Evolutionary conservation across 2,329 filamentous ascomycete species (phyloP).

Genomic region (Annulohypoxylon truncatum): DNA sequence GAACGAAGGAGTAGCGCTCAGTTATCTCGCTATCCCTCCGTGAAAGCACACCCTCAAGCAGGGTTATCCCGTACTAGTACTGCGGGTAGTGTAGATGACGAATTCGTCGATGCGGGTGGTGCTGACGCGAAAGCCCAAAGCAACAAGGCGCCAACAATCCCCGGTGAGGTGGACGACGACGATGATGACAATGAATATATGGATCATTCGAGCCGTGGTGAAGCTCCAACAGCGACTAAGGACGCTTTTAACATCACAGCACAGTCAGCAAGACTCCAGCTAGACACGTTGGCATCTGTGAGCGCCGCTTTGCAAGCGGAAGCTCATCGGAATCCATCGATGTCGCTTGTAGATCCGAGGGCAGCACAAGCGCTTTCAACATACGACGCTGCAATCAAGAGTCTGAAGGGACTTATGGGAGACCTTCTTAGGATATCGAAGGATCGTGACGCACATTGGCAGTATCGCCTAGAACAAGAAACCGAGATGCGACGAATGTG

Average conservation of each 20-base stretch:
- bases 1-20: conserved; percentile 62
- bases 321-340: conserved; percentile 73
- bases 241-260: conserved; percentile 98
- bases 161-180: conserved; percentile 60
- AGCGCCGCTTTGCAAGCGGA: conserved; percentile 83
- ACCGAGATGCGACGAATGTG: conserved; percentile 93
- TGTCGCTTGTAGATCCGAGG: conserved; percentile 80
- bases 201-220: conserved; percentile 82
- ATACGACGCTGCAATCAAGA: conserved; percentile 90
- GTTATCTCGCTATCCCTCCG: conserved; percentile 56
- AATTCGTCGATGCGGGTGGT: conserved; percentile 60
- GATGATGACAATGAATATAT: conserved; percentile 80
- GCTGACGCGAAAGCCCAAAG: conserved; percentile 56
- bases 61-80: conserved; percentile 58
- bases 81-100: conserved; percentile 63
- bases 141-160: conserved; percentile 51
- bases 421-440: conserved; percentile 92
- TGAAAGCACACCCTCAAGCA: conserved; percentile 47
- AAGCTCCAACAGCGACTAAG: conserved; percentile 79
- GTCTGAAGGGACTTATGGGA: conserved; percentile 83
- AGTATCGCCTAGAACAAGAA: conserved; percentile 92
- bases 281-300: conserved; percentile 89
- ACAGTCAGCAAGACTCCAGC: conserved; percentile 90
- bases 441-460: conserved; percentile 96
- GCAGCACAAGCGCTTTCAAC: conserved; percentile 82